Percentiles rank a stretch among this genome's conserved stretches.
Conservation (phyloP, 768 basidiomycete genomes). For the Boletus pseudopeckii region DNA sequence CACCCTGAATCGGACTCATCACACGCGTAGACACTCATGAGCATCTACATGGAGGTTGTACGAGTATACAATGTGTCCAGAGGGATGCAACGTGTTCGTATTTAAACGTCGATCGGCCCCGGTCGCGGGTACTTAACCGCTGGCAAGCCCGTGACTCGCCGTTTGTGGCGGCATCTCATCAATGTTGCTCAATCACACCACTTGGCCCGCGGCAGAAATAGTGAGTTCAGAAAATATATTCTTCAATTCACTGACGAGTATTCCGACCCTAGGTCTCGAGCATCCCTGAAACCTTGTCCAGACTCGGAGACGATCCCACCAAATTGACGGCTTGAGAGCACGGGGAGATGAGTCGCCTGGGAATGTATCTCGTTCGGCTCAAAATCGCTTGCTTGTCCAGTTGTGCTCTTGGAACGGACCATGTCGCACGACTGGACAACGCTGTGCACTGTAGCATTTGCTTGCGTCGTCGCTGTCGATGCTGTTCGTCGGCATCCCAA, state of each 20-base stretch:
- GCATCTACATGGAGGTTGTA: too few relatives aligned
- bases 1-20: too few relatives aligned
- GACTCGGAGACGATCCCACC: neutral
- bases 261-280: neutral
- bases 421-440: neutral
- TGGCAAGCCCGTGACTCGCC: too few relatives aligned
- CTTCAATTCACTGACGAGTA: neutral
- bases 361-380: neutral
- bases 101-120: too few relatives aligned
- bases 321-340: neutral
- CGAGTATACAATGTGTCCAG: too few relatives aligned
- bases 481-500: neutral
- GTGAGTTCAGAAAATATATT: too few relatives aligned
- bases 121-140: too few relatives aligned
- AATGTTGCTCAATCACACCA: neutral
- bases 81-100: too few relatives aligned
- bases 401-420: neutral
- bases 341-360: neutral
- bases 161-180: too few relatives aligned
- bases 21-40: too few relatives aligned
- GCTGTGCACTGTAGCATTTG: neutral
- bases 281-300: too few relatives aligned
- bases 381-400: neutral
- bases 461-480: neutral
- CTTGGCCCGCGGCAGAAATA: too few relatives aligned